These are phyloP conservation scores for Solanum tarijense DNA, from an alignment of 257 asterid species.

Conservation along the genomic window DNA sequence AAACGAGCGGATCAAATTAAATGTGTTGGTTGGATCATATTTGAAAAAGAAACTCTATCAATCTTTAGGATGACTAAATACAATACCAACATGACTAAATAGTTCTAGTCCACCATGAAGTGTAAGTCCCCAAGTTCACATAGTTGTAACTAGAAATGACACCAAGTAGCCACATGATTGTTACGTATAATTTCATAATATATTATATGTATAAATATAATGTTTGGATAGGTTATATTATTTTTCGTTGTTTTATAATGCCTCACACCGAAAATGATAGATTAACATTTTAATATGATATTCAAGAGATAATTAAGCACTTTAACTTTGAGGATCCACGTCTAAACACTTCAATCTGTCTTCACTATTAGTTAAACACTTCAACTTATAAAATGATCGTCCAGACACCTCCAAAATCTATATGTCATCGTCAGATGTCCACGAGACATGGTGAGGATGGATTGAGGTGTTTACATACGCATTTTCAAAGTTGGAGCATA, in stretches of 20 bases:
- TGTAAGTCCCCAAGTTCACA: neutral
- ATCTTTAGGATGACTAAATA: too few relatives aligned
- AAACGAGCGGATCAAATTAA: too few relatives aligned
- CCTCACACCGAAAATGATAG: neutral
- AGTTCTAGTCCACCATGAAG: neutral
- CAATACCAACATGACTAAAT: too few relatives aligned
- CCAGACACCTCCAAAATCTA: neutral
- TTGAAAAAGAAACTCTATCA: too few relatives aligned
- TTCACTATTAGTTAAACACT: neutral
- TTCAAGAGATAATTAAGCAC: neutral
- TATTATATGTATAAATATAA: neutral
- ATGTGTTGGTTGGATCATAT: too few relatives aligned
- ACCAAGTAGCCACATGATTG: neutral
- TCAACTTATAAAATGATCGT: neutral
- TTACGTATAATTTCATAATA: neutral
- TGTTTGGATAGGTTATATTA: neutral
- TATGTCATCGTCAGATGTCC: neutral
- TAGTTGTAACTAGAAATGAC: neutral
- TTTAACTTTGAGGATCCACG: neutral
- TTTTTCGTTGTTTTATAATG: neutral
- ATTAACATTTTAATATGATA: fast-evolving
- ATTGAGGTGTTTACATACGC: too few relatives aligned
- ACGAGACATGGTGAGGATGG: neutral
- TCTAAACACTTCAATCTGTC: fast-evolving
- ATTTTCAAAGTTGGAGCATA: too few relatives aligned